Evolutionary conservation across 306 rosid genomes (phyloP).

Genomic region (Castanea crenata): DNA sequence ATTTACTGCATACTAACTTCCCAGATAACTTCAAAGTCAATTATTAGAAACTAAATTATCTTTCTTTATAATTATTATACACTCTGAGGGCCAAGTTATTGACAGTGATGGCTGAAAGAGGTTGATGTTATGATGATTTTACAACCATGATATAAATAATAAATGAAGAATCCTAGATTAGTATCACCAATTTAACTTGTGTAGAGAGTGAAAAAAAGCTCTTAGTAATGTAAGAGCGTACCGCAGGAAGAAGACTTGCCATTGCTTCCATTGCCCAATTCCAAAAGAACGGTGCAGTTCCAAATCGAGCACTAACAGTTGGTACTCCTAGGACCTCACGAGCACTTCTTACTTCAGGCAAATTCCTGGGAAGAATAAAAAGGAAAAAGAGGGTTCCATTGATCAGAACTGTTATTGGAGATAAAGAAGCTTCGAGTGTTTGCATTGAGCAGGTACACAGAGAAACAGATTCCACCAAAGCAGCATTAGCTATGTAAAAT

Average conservation of each 20-base stretch:
- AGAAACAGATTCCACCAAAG: not conserved
- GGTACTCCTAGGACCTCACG: conserved; percentile 87
- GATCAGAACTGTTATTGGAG: not conserved
- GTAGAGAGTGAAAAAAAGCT: not conserved
- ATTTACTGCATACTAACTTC: not conserved
- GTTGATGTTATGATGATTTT: not conserved
- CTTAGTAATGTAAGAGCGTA: conserved; percentile 28
- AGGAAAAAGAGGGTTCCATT: not conserved
- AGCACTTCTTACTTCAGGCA: conserved; percentile 91
- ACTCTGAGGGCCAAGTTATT: not conserved
- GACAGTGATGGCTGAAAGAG: not conserved
- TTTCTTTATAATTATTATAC: not conserved
- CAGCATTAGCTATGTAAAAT: not conserved
- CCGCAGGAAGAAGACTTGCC: conserved; percentile 71
- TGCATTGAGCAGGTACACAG: not conserved
- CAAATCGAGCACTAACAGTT: conserved; percentile 93
- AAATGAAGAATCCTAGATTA: not conserved
- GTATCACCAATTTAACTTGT: not conserved
- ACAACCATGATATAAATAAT: not conserved
- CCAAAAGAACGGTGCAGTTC: conserved; percentile 94
- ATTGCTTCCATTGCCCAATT: conserved; percentile 93
- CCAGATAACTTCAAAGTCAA: not conserved
- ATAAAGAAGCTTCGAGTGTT: conserved; percentile 5
- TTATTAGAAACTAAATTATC: not conserved
- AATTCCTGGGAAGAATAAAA: conserved; percentile 52